These are phyloP conservation scores for Aspergillus cristatus DNA, from an alignment of 495 filamentous ascomycete genomes.

Conservation along the genomic window DNA sequence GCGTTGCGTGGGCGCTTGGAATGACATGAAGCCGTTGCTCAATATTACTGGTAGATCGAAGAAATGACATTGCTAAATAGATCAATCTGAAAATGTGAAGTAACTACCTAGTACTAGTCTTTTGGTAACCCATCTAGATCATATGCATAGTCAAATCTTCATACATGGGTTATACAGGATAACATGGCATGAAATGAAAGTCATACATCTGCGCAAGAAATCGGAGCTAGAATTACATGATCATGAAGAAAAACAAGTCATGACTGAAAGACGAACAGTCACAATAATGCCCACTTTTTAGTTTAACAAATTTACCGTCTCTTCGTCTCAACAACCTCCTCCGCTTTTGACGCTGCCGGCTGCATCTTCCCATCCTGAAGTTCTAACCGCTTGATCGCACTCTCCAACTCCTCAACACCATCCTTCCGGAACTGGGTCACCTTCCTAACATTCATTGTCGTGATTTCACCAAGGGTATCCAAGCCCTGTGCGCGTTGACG, in stretches of 20 bases:
- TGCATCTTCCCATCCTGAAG: slow-evolving; percentile 9
- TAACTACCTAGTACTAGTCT: no score
- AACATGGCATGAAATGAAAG: no score
- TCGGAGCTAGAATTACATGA: slow-evolving; percentile 14
- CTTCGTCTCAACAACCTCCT: slow-evolving; percentile 2
- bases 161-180: no score
- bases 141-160: no score
- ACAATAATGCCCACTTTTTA: no score
- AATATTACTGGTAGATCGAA: no score
- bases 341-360: slow-evolving; percentile 3
- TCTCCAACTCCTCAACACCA: slow-evolving; percentile 59
- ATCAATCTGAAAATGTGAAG: no score
- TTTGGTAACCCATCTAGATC: no score
- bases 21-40: neutral
- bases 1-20: slow-evolving; percentile 1
- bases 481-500: slow-evolving; percentile 42
- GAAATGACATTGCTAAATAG: no score
- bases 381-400: slow-evolving; percentile 57
- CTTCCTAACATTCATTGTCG: slow-evolving; percentile 68
- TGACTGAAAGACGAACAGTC: slow-evolving; percentile 1
- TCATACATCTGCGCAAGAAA: neutral
- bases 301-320: slow-evolving; percentile 5
- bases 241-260: slow-evolving; percentile 1
- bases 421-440: slow-evolving; percentile 67
- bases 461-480: slow-evolving; percentile 55